Conservation (phyloP, 2,329 filamentous ascomycete genomes). For the Helminthosporium solani region DNA sequence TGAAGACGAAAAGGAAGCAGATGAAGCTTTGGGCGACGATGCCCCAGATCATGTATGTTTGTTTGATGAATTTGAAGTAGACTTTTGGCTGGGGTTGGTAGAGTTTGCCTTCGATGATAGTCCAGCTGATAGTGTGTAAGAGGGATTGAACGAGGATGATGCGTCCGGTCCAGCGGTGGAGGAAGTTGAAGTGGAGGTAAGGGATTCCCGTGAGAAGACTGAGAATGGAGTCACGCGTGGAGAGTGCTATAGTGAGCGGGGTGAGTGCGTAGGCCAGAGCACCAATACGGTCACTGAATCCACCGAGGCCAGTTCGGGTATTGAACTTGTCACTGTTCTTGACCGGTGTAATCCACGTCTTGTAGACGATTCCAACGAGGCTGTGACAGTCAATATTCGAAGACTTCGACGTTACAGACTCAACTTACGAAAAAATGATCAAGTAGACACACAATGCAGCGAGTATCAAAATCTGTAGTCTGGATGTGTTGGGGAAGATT, state of each 20-base stretch:
- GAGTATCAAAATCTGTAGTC: slow-evolving; percentile 65
- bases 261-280: slow-evolving; percentile 70
- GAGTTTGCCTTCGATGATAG: slow-evolving; percentile 61
- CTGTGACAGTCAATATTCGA: slow-evolving; percentile 19
- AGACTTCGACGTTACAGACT: not conserved
- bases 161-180: slow-evolving; percentile 73
- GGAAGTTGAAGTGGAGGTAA: slow-evolving; percentile 73
- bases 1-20: slow-evolving; percentile 60
- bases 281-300: slow-evolving; percentile 67
- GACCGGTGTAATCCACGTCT: slow-evolving; percentile 68
- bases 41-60: slow-evolving; percentile 72
- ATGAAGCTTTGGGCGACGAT: slow-evolving; percentile 66
- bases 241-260: slow-evolving; percentile 65
- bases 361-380: slow-evolving; percentile 65
- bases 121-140: slow-evolving; percentile 72
- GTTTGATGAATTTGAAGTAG: slow-evolving; percentile 57
- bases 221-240: slow-evolving; percentile 65
- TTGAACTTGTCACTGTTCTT: slow-evolving; percentile 58
- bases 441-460: slow-evolving; percentile 60
- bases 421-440: slow-evolving; percentile 58
- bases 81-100: slow-evolving; percentile 69
- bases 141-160: slow-evolving; percentile 67
- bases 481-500: slow-evolving; percentile 65
- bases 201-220: slow-evolving; percentile 68
- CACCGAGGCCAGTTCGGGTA: slow-evolving; percentile 63